phyloP scores from a whole-genome alignment of 2,329 filamentous ascomycete genomes.

The Alternaria gansuensis region DNA sequence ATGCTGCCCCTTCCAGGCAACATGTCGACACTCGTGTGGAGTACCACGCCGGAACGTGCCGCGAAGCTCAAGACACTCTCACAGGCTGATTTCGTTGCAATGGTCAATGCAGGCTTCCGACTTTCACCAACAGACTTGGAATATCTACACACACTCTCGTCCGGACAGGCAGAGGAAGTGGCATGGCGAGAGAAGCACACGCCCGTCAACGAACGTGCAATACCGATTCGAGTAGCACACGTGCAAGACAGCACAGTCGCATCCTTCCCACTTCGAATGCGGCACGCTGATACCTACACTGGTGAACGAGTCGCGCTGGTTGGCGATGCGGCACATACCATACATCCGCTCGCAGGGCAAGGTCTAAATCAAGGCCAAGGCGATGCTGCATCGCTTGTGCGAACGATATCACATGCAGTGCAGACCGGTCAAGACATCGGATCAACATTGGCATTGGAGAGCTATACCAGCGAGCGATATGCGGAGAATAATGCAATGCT shows the following conservation, averaged over 20 bases:
- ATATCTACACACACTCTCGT: constrained; percentile 75
- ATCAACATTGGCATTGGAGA: constrained; percentile 76
- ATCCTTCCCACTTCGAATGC: constrained; percentile 88
- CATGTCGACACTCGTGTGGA: constrained; percentile 90
- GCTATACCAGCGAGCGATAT: constrained; percentile 83
- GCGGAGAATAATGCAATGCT: constrained; percentile 79
- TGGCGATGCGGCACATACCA: constrained; percentile 93
- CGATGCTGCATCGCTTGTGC: constrained; percentile 81
- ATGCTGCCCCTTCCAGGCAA: constrained; percentile 88
- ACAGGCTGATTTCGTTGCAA: constrained; percentile 76
- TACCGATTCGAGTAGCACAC: constrained; percentile 72
- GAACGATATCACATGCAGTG: constrained; percentile 78
- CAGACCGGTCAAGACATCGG: constrained; percentile 89
- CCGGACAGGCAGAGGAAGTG: constrained; percentile 73
- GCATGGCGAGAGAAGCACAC: constrained; percentile 84
- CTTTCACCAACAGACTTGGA: constrained; percentile 79
- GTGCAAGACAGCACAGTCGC: constrained; percentile 84
- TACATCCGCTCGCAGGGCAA: constrained; percentile 93
- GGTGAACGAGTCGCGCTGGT: constrained; percentile 90
- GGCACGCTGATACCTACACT: constrained; percentile 93
- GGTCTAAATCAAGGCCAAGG: constrained; percentile 93
- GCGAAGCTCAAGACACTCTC: constrained; percentile 79
- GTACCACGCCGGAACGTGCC: constrained; percentile 83
- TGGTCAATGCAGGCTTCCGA: constrained; percentile 94
- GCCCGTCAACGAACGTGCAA: constrained; percentile 52